Evolutionary conservation across 306 rosid species (phyloP).

Genomic region (Hylodesmum podocarpum): DNA sequence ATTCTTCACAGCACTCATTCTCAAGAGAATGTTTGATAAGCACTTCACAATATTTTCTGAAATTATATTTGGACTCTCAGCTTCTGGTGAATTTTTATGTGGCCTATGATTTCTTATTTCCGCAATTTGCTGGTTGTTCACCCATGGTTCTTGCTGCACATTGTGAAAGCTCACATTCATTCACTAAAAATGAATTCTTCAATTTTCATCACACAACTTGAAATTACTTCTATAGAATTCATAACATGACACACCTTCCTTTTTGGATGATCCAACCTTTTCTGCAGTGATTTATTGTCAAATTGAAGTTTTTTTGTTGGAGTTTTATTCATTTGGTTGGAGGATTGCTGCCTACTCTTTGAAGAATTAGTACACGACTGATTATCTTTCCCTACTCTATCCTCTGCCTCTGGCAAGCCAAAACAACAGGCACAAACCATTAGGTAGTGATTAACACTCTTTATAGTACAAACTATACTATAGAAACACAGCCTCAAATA

Average conservation of each 20-base stretch:
- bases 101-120: slow-evolving; percentile 44
- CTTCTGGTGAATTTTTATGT: slow-evolving; percentile 37
- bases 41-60: slow-evolving; percentile 81
- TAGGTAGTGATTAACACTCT: slow-evolving; percentile 11
- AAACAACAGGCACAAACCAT: slow-evolving; percentile 21
- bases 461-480: neutral
- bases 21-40: slow-evolving; percentile 71
- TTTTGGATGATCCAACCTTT: slow-evolving; percentile 46
- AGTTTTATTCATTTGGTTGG: slow-evolving; percentile 37
- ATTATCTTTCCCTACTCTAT: slow-evolving; percentile 68
- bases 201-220: slow-evolving; percentile 8
- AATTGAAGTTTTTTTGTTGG: slow-evolving; percentile 44
- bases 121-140: slow-evolving; percentile 33
- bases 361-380: slow-evolving; percentile 41
- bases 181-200: neutral
- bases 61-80: slow-evolving; percentile 69
- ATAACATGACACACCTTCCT: slow-evolving; percentile 43
- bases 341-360: slow-evolving; percentile 44
- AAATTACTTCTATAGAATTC: neutral
- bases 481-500: slow-evolving; percentile 1
- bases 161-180: slow-evolving; percentile 31
- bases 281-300: slow-evolving; percentile 49
- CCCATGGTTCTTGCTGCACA: slow-evolving; percentile 64
- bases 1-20: slow-evolving; percentile 66
- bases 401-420: slow-evolving; percentile 64